These are phyloP conservation scores for Apium graveolens DNA, from an alignment of 129 eudicot species.

Conservation along the genomic window DNA sequence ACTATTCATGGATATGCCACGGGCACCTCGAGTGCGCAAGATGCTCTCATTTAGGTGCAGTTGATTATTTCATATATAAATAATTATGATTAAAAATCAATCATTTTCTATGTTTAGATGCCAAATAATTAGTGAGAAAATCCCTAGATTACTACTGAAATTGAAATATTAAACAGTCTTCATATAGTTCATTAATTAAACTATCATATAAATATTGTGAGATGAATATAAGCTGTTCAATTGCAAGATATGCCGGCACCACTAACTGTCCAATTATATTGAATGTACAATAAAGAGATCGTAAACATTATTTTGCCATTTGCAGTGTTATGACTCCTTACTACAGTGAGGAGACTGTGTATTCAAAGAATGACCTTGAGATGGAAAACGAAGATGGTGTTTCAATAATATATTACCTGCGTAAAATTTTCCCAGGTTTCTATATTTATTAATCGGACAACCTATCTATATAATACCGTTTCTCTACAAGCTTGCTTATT, in stretches of 20 bases:
- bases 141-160: not conserved
- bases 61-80: slow-evolving; percentile 8
- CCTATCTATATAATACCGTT: not conserved
- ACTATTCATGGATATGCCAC: slow-evolving; percentile 97
- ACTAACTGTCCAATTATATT: not conserved
- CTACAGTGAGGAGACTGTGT: slow-evolving; percentile 94
- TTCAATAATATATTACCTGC: slow-evolving; percentile 79
- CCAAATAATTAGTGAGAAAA: not conserved
- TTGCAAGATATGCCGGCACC: not conserved
- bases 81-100: not conserved
- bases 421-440: slow-evolving; percentile 93
- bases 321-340: slow-evolving; percentile 99
- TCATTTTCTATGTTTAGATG: not conserved
- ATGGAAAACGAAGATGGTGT: slow-evolving; percentile 98
- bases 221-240: not conserved
- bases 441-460: slow-evolving; percentile 8
- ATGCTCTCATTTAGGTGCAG: slow-evolving; percentile 94
- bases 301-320: slow-evolving; percentile 6
- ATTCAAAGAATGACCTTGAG: slow-evolving; percentile 84
- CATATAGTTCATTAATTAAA: not conserved
- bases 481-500: not conserved
- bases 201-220: not conserved
- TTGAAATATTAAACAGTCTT: not conserved
- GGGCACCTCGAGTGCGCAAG: slow-evolving; percentile 93
- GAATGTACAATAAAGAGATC: not conserved